Conservation (phyloP, 1,284 basidiomycete species). For the Ustilago xerochloae region DNA sequence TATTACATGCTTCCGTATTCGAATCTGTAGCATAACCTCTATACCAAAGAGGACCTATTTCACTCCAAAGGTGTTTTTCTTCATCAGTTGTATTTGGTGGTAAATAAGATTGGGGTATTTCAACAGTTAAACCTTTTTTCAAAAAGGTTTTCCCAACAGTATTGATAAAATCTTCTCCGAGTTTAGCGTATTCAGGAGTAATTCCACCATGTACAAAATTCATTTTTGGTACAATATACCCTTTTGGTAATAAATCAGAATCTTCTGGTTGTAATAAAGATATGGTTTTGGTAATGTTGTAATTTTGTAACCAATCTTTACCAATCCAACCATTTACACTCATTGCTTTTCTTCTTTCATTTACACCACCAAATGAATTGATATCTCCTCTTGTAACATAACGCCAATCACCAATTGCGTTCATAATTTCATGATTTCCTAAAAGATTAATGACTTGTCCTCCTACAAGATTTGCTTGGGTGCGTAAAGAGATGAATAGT, state of each 20-base stretch:
- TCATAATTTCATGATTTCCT: slow-evolving; percentile 67
- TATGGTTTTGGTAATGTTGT: slow-evolving; percentile 54
- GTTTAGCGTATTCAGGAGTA: slow-evolving; percentile 50
- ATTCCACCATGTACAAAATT: slow-evolving; percentile 66
- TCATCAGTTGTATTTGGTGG: slow-evolving; percentile 41
- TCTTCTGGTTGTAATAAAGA: slow-evolving; percentile 33
- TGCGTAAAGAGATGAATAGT: slow-evolving; percentile 54
- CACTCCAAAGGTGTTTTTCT: slow-evolving; percentile 51
- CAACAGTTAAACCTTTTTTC: slow-evolving; percentile 43
- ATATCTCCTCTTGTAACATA: slow-evolving; percentile 70
- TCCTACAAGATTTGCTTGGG: slow-evolving; percentile 41
- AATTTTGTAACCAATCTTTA: slow-evolving; percentile 54
- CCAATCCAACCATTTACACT: slow-evolving; percentile 69
- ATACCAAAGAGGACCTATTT: slow-evolving; percentile 65
- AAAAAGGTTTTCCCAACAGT: slow-evolving; percentile 48
- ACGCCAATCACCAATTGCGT: slow-evolving; percentile 69
- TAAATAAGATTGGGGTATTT: slow-evolving; percentile 6
- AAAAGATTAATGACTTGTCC: slow-evolving; percentile 56
- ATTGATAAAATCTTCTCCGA: slow-evolving; percentile 55
- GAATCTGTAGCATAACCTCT: slow-evolving; percentile 61
- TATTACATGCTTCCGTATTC: slow-evolving; percentile 30
- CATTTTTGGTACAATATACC: slow-evolving; percentile 24
- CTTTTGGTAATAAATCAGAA: slow-evolving; percentile 6
- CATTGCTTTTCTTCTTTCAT: slow-evolving; percentile 51
- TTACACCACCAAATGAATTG: slow-evolving; percentile 60